Evolutionary conservation across 169 alveolate species (phyloP).

Genomic region (Eimeria necatrix): DNA sequence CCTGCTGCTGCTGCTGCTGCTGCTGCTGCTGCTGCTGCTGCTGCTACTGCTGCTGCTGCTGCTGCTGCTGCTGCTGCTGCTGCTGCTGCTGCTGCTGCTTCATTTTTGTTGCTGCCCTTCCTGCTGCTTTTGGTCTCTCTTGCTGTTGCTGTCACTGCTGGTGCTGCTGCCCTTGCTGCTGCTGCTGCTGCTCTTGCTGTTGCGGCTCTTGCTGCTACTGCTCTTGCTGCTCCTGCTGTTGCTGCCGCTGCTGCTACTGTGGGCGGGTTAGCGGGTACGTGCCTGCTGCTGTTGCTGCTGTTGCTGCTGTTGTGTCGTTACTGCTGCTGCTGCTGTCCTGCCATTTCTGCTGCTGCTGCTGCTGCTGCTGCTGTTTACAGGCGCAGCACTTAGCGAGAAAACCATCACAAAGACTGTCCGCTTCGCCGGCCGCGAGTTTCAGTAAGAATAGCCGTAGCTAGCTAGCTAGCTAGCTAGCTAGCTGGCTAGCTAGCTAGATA

Average conservation of each 20-base stretch:
- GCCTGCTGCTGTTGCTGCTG: neutral
- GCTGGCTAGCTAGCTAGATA: too few species aligned
- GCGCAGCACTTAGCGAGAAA: neutral
- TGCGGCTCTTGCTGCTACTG: neutral
- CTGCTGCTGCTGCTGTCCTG: neutral
- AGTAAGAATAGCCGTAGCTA: neutral
- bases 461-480: neutral
- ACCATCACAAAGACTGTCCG: neutral
- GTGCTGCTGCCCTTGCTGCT: neutral
- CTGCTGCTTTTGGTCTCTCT: slow-evolving; percentile 1
- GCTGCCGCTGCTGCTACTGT: neutral
- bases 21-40: slow-evolving; percentile 48
- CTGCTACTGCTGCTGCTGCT: neutral
- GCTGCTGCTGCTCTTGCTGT: neutral
- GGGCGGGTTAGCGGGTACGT: neutral
- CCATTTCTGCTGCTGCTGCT: slow-evolving; percentile 1
- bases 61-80: neutral
- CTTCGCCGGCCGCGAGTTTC: slow-evolving; percentile 4
- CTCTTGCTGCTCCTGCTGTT: neutral
- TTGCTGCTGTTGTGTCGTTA: neutral
- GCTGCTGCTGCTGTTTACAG: neutral
- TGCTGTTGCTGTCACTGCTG: neutral
- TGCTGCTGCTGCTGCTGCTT: neutral
- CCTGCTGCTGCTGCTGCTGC: neutral
- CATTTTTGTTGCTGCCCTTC: neutral